Evolutionary conservation across 1,139 yeast species (phyloP).

Genomic region (Yamadazyma trypodendri): DNA sequence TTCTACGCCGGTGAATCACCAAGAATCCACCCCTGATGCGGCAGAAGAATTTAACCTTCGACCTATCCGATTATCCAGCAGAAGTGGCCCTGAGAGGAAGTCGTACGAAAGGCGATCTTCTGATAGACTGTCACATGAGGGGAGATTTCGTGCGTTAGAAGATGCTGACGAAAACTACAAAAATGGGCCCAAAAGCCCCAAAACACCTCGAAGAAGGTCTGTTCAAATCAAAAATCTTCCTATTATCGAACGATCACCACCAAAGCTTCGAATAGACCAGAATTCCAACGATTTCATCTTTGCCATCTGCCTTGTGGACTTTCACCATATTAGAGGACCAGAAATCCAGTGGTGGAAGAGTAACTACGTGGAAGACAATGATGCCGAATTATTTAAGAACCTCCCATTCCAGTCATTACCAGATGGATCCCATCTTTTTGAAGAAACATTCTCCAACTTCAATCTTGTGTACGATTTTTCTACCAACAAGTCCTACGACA

Average conservation of each 20-base stretch:
- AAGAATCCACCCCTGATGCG: constrained; percentile 2
- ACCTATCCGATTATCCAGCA: constrained; percentile 14
- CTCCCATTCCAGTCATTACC: constrained; percentile 94
- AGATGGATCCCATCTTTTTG: constrained; percentile 89
- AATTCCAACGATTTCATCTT: constrained; percentile 49
- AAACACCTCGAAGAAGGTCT: constrained; percentile 21
- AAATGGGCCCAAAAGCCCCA: constrained; percentile 9
- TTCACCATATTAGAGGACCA: constrained; percentile 93
- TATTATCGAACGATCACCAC: constrained; percentile 21
- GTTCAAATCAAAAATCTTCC: constrained; percentile 42
- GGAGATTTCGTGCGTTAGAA: constrained; percentile 13
- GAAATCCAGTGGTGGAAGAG: constrained; percentile 93
- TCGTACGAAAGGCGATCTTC: constrained; percentile 4
- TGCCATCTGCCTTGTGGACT: constrained; percentile 88
- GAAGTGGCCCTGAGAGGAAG: constrained; percentile 1
- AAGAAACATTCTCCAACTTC: constrained; percentile 91
- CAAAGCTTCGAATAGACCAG: constrained; percentile 13
- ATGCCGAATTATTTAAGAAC: constrained; percentile 71
- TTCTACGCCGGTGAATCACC: too few species aligned
- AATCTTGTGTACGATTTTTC: constrained; percentile 75
- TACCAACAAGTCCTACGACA: constrained; percentile 44
- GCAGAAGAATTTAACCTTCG: constrained; percentile 16
- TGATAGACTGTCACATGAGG: background rate
- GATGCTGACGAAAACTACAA: constrained; percentile 9
- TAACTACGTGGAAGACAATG: constrained; percentile 43